Conservation (phyloP, 2,329 filamentous ascomycete genomes). For the Stagonosporopsis tanaceti region DNA sequence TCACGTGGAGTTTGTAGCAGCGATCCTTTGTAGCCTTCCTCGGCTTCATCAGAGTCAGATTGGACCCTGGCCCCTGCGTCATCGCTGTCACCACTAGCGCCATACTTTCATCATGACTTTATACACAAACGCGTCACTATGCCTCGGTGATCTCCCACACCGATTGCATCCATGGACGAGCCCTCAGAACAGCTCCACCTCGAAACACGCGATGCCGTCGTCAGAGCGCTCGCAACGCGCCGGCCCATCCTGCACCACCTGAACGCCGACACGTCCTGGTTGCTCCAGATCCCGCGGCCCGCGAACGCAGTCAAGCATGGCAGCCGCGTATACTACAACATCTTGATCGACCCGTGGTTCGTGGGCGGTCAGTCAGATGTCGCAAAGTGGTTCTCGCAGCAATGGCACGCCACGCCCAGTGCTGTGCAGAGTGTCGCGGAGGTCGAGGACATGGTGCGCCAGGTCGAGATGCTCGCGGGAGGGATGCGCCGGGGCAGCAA, state of each 20-base stretch:
- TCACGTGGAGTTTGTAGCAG: not conserved
- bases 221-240: conserved; percentile 51
- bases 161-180: conserved; percentile 39
- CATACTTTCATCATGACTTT: conserved; percentile 3
- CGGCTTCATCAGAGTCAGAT: not conserved
- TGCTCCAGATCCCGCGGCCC: conserved; percentile 69
- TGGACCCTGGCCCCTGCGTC: conserved; percentile 25
- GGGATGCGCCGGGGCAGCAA: conserved; percentile 33
- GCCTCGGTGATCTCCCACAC: conserved; percentile 10
- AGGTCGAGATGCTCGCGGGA: conserved; percentile 57
- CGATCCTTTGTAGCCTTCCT: not conserved
- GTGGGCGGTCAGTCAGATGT: conserved; percentile 69
- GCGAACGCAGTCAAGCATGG: conserved; percentile 51
- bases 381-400: conserved; percentile 70
- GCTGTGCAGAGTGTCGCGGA: conserved; percentile 63
- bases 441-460: conserved; percentile 60
- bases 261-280: conserved; percentile 73
- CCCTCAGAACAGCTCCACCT: conserved; percentile 52
- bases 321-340: conserved; percentile 66
- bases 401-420: conserved; percentile 67
- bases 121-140: conserved; percentile 12
- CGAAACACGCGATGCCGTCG: conserved; percentile 53
- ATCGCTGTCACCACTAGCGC: conserved; percentile 17
- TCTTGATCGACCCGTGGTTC: conserved; percentile 73
- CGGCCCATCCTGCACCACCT: conserved; percentile 68